Percentiles rank a stretch among this genome's conserved stretches.
Evolutionary conservation across 768 basidiomycete genomes (phyloP).

Genomic region (Hericium coralloides): DNA sequence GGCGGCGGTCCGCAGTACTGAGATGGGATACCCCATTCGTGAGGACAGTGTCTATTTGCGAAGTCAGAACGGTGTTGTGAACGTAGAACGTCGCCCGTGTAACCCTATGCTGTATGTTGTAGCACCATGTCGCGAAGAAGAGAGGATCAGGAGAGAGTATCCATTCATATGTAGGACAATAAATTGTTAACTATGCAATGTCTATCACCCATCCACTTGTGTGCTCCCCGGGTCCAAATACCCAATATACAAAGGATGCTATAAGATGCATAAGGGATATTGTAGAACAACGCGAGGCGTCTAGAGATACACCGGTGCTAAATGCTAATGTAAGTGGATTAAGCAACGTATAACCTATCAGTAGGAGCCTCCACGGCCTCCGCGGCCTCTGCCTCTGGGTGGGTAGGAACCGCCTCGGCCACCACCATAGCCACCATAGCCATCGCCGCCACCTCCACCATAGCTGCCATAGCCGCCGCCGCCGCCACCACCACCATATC

Average conservation of each 20-base stretch:
- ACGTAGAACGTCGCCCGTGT: not conserved
- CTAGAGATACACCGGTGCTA: not conserved
- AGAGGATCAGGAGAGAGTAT: too few relatives aligned
- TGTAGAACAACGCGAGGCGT: not conserved
- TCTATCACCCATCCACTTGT: too few relatives aligned
- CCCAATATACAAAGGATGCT: too few relatives aligned
- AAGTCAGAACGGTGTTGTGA: not conserved
- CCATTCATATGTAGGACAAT: too few relatives aligned
- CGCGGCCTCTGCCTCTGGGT: slow-evolving; percentile 13
- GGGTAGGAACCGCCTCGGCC: slow-evolving; percentile 5
- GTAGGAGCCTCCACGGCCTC: slow-evolving; percentile 5
- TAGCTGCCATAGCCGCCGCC: slow-evolving; percentile 22
- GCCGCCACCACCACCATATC: slow-evolving; percentile 31
- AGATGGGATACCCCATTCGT: not conserved
- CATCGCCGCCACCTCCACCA: slow-evolving; percentile 5
- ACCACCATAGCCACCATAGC: slow-evolving; percentile 17
- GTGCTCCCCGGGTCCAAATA: too few relatives aligned
- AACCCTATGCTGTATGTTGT: not conserved
- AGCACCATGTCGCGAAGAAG: not conserved
- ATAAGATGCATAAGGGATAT: too few relatives aligned
- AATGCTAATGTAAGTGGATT: not conserved
- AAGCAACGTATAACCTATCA: not conserved
- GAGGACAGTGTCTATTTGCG: too few relatives aligned
- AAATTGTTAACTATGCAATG: too few relatives aligned
- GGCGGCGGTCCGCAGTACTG: slow-evolving; percentile 11